A percentile compares a stretch with the other conserved stretches of the same genome.
Conservation (phyloP, 2,329 filamentous ascomycete genomes). For the Delphinella strobiligena region DNA sequence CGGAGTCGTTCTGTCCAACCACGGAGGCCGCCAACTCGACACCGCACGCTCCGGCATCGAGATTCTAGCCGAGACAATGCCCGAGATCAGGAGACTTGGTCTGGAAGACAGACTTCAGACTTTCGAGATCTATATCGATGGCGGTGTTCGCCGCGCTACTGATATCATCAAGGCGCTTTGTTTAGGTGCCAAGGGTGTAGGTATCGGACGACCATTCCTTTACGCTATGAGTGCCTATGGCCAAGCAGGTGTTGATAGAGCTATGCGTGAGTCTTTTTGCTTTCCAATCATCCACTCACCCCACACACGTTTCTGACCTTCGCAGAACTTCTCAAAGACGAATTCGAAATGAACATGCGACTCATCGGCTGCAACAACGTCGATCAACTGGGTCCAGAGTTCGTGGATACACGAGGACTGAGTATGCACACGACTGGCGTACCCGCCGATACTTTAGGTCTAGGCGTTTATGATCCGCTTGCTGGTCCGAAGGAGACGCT, state of each 20-base stretch:
- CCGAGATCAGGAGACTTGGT: conserved; percentile 61
- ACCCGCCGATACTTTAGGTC: conserved; percentile 48
- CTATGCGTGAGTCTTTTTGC: conserved; percentile 50
- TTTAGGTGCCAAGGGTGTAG: conserved; percentile 81
- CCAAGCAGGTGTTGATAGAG: conserved; percentile 71
- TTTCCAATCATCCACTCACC: background rate
- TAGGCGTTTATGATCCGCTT: conserved; percentile 44
- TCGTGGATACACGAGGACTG: conserved; percentile 69
- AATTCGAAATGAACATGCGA: conserved; percentile 99
- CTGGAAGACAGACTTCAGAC: conserved; percentile 63
- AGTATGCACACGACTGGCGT: conserved; percentile 46
- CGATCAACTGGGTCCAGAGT: conserved; percentile 63
- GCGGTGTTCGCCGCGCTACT: conserved; percentile 77
- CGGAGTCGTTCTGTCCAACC: conserved; percentile 89
- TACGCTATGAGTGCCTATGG: conserved; percentile 96
- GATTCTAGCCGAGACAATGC: conserved; percentile 86
- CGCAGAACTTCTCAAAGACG: conserved; percentile 62
- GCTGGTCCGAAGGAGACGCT: conserved; percentile 29
- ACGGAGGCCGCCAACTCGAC: conserved; percentile 89
- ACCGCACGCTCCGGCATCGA: conserved; percentile 83
- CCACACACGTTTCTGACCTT: background rate
- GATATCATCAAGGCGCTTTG: conserved; percentile 95
- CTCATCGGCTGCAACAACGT: conserved; percentile 70
- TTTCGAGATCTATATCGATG: conserved; percentile 82
- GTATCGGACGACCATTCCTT: conserved; percentile 87